These are phyloP conservation scores for Spencermartinsiella ligniputridi DNA, from an alignment of 1,139 yeast species.

Conservation along the genomic window DNA sequence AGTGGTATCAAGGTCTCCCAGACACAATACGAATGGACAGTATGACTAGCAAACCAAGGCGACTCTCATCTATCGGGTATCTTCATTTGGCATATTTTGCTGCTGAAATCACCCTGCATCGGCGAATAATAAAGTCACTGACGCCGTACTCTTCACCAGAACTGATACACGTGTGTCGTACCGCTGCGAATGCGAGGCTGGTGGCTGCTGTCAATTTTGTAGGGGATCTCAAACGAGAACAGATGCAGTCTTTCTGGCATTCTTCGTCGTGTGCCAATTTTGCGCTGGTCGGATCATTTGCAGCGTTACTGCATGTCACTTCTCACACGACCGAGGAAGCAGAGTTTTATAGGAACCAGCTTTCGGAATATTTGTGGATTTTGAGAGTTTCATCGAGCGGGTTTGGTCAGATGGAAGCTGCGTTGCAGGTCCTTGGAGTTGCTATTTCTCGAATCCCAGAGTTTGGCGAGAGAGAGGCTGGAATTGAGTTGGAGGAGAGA, in stretches of 20 bases:
- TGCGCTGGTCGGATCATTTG: constrained; percentile 80
- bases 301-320: constrained; percentile 56
- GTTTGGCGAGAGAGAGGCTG: constrained; percentile 10
- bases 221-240: constrained; percentile 69
- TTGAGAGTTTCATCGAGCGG: constrained; percentile 68
- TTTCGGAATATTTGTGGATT: constrained; percentile 71
- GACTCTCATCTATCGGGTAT: constrained; percentile 57
- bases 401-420: constrained; percentile 69
- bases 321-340: constrained; percentile 49
- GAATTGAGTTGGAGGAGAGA: constrained; percentile 3
- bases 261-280: constrained; percentile 73
- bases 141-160: constrained; percentile 53
- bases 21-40: constrained; percentile 45
- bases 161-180: constrained; percentile 66
- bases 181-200: constrained; percentile 78
- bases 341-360: constrained; percentile 56
- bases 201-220: constrained; percentile 80
- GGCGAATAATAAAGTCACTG: constrained; percentile 63
- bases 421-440: constrained; percentile 57
- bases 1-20: constrained; percentile 84
- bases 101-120: constrained; percentile 76
- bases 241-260: constrained; percentile 85
- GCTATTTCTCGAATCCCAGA: constrained; percentile 25
- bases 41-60: constrained; percentile 14
- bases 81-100: constrained; percentile 83